Evolutionary conservation across 1,284 basidiomycete species (phyloP).

Genomic region (Naganishia sp.): DNA sequence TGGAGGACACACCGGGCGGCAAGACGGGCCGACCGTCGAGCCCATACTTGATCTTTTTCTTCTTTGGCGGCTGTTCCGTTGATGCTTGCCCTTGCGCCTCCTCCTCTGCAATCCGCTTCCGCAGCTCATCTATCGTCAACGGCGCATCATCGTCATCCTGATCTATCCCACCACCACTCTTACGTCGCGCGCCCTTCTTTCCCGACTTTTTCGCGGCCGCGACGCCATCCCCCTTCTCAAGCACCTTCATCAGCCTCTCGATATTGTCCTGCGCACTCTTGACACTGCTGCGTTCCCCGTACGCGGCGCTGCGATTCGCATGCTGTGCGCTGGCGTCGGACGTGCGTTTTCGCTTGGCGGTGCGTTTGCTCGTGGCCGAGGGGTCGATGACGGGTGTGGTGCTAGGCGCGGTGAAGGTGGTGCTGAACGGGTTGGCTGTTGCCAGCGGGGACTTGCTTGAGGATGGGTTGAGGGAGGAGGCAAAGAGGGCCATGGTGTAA

Average conservation of each 20-base stretch:
- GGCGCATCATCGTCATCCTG: constrained; percentile 23
- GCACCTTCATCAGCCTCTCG: constrained; percentile 71
- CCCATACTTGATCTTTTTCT: constrained; percentile 42
- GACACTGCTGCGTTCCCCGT: constrained; percentile 36
- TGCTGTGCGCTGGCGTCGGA: constrained; percentile 33
- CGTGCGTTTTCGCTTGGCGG: constrained; percentile 69
- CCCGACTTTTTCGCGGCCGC: constrained; percentile 36
- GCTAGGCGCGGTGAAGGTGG: constrained; percentile 3
- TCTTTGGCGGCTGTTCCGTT: constrained; percentile 33
- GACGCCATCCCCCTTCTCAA: constrained; percentile 49
- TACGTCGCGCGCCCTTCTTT: constrained; percentile 35
- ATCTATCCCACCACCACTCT: constrained; percentile 31
- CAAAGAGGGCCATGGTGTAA: constrained; percentile 31
- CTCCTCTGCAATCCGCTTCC: constrained; percentile 1
- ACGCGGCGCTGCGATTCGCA: constrained; percentile 45
- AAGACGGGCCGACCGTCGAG: constrained; percentile 28
- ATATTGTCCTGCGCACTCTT: constrained; percentile 65
- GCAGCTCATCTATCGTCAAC: constrained; percentile 15
- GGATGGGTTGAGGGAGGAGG: constrained; percentile 25
- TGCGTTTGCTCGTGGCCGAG: not conserved
- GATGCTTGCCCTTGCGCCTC: not conserved
- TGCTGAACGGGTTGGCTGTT: constrained; percentile 16
- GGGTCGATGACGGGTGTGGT: constrained; percentile 12
- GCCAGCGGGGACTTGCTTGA: not conserved
- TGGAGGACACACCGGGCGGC: constrained; percentile 9